Base-by-base conservation (phyloP, 1,284 basidiomycete genomes). In the Ustilago sp. region DNA sequence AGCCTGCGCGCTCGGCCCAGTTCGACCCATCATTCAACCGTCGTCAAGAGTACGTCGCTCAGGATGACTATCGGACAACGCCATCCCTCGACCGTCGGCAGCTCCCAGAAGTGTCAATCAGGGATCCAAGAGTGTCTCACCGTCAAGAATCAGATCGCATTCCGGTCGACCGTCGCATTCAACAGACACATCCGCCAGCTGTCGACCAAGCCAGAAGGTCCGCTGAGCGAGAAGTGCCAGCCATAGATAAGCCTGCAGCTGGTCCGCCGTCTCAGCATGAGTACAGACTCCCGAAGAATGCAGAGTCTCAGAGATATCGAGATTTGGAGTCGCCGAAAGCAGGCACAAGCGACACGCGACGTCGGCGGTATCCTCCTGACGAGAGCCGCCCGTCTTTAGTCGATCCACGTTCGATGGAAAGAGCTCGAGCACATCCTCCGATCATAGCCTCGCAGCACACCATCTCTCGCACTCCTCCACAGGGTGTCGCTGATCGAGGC, bases 381-480 rank as follows among this genome's bases (percentile, higher is more conserved):
- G 19, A 12, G n/a, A 6, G 11, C 52, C 39, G 2, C n/a, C 15
- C 51, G n/a, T 6, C 51, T 35, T 4, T 52, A 12, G 28, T 34
- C 45, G n/a, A n/a, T 11, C 31, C 32, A 35, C 13, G 34, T 13
- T n/a, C 51, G 32, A 52, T 52, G 32, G 51, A 52, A n/a, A 52
- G 32, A 41, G 7, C 19, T 23, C 59, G 39, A 31, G 31, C 52
- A 35, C 58, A 45, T 4, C 62, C 61, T 2, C 68, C 68, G 0
- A 35, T 65, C 17, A 58, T 70, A 9, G 68, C 59, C 1, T 66
- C 68, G 5, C 68, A 71, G 45, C 56, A 60, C 53, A 59, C 48
- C 48, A 32, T 50, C 48, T 31, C 48, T 32, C 28, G 48, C 31
- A 50, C 48, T 31, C 48, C 28, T 50, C n/a, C n/a, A 13, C 48